Evolutionary conservation across 1,284 basidiomycete genomes (phyloP).

Genomic region (Ceraceosorus guamensis): DNA sequence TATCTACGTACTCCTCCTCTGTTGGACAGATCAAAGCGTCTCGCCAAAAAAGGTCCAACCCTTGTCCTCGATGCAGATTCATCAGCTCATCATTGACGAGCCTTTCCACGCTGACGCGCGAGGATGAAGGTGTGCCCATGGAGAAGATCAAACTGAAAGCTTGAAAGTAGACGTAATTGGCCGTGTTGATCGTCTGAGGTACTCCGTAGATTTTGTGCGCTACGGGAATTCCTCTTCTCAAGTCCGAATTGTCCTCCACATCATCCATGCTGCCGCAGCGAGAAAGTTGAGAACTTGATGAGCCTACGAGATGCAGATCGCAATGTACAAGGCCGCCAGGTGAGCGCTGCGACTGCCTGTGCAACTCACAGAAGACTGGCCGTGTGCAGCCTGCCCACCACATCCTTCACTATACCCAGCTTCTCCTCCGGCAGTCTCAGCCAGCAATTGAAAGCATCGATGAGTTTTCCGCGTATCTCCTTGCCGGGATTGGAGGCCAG

Average conservation of each 20-base stretch:
- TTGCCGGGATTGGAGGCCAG: conserved; percentile 81
- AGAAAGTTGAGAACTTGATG: not conserved
- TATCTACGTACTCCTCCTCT: conserved; percentile 86
- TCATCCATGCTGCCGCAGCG: conserved; percentile 70
- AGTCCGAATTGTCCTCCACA: conserved; percentile 89
- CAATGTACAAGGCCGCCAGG: not conserved
- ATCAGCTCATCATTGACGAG: conserved; percentile 61
- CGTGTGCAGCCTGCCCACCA: conserved; percentile 89
- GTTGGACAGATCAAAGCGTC: conserved; percentile 86
- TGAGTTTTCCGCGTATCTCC: conserved; percentile 80
- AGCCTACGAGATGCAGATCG: not conserved
- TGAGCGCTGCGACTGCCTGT: not conserved
- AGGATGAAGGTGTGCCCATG: conserved; percentile 55
- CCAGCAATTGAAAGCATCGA: conserved; percentile 92
- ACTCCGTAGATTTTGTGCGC: conserved; percentile 92
- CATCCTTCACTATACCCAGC: conserved; percentile 64
- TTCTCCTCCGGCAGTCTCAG: conserved; percentile 67
- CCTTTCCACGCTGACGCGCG: conserved; percentile 14
- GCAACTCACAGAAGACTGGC: conserved; percentile 75
- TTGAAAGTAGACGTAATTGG: conserved; percentile 90
- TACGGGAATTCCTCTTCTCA: conserved; percentile 78
- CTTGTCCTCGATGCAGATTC: conserved; percentile 87
- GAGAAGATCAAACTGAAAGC: conserved; percentile 52
- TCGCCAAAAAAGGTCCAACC: conserved; percentile 88
- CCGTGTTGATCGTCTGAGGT: conserved; percentile 93